Conservation (phyloP, 129 eudicot genomes). For the Heracleum sosnowskyi region DNA sequence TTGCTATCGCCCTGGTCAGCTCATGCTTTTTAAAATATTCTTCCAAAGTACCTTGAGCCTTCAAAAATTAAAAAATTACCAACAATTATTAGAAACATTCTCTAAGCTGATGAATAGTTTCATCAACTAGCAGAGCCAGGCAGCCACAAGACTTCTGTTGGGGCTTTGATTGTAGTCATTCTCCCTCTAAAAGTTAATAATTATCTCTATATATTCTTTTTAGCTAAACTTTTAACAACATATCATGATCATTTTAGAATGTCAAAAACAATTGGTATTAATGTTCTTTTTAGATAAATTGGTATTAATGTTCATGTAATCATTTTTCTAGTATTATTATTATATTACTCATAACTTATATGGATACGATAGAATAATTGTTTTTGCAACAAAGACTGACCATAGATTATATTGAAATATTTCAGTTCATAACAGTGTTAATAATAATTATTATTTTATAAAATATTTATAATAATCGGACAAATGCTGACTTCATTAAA, state of each 20-base stretch:
- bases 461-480: too few species aligned
- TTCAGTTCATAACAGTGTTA: too few species aligned
- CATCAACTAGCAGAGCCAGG: neutral
- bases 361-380: neutral
- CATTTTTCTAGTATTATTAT: neutral
- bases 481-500: neutral
- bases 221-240: neutral
- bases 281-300: neutral
- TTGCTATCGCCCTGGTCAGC: slow-evolving; percentile 62
- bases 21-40: slow-evolving; percentile 61
- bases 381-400: neutral
- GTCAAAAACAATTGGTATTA: neutral
- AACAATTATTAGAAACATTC: neutral
- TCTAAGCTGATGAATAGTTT: neutral
- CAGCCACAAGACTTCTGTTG: neutral
- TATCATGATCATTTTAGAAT: neutral
- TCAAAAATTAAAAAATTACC: neutral
- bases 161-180: neutral
- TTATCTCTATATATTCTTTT: neutral
- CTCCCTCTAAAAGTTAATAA: neutral
- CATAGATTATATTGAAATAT: neutral
- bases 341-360: too few species aligned
- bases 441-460: too few species aligned
- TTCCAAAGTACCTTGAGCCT: slow-evolving; percentile 64
- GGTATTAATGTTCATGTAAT: neutral